Evolutionary conservation across 495 filamentous ascomycete species (phyloP).

Genomic region (Evernia prunastri): DNA sequence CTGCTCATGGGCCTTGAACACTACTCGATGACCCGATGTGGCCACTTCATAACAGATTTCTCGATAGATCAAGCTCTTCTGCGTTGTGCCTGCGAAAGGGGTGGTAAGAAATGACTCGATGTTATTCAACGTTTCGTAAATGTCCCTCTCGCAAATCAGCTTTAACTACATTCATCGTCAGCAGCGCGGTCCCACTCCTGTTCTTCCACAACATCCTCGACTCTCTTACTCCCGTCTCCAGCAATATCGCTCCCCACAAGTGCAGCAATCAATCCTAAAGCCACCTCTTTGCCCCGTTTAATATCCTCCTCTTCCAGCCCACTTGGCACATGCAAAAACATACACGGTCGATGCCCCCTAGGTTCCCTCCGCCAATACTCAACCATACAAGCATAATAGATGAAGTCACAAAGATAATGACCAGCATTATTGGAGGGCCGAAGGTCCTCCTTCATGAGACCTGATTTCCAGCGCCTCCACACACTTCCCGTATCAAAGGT

Average conservation of each 20-base stretch:
- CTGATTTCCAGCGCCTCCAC: slow-evolving; percentile 46
- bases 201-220: background rate
- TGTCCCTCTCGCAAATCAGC: background rate
- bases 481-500: slow-evolving; percentile 50
- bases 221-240: background rate
- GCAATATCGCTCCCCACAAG: slow-evolving; percentile 48
- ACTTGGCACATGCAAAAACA: slow-evolving; percentile 76
- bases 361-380: slow-evolving; percentile 26
- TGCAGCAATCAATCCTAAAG: slow-evolving; percentile 61
- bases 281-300: slow-evolving; percentile 53
- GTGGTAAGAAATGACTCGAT: background rate
- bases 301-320: slow-evolving; percentile 50
- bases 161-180: slow-evolving; percentile 1
- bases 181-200: background rate
- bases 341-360: slow-evolving; percentile 40
- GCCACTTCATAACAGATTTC: background rate
- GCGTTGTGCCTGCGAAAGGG: background rate
- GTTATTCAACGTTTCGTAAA: background rate
- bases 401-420: slow-evolving; percentile 80
- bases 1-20: background rate
- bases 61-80: background rate
- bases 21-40: background rate
- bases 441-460: slow-evolving; percentile 47
- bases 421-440: slow-evolving; percentile 69
- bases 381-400: slow-evolving; percentile 66